phyloP scores from a whole-genome alignment of 1,284 basidiomycete species.

The Sutorius eximius region DNA sequence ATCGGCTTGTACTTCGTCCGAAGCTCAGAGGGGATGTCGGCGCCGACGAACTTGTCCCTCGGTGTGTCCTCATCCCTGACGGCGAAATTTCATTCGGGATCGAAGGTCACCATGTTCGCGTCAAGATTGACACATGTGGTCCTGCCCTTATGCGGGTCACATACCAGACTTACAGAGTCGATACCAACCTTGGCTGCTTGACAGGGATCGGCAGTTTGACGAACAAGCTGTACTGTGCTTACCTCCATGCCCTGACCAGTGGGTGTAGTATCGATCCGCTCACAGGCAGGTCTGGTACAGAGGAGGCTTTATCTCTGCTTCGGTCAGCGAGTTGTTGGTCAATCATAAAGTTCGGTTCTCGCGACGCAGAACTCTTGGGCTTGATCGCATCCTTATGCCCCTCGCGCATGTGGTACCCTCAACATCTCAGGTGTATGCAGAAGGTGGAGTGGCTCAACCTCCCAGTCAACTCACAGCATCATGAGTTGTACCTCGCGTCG shows the following conservation, averaged over 20 bases:
- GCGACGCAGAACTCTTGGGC: slow-evolving; percentile 35
- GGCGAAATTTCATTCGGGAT: slow-evolving; percentile 32
- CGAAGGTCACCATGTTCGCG: slow-evolving; percentile 26
- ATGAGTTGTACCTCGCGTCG: slow-evolving; percentile 26
- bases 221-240: slow-evolving; percentile 40
- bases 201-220: slow-evolving; percentile 34
- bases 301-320: slow-evolving; percentile 45
- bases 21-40: slow-evolving; percentile 1
- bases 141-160: slow-evolving; percentile 5
- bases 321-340: slow-evolving; percentile 41
- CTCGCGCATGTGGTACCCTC: slow-evolving; percentile 38
- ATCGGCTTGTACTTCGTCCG: slow-evolving; percentile 41
- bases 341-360: slow-evolving; percentile 36
- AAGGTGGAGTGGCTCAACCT: slow-evolving; percentile 20
- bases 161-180: slow-evolving; percentile 41
- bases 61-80: slow-evolving; percentile 42
- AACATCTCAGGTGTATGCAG: slow-evolving; percentile 37
- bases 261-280: slow-evolving; percentile 45
- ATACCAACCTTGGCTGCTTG: slow-evolving; percentile 41
- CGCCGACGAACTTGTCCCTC: slow-evolving; percentile 12
- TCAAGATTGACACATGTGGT: slow-evolving; percentile 20
- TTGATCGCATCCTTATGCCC: slow-evolving; percentile 40
- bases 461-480: slow-evolving; percentile 32
- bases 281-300: slow-evolving; percentile 44
- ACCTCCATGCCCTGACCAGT: slow-evolving; percentile 48